phyloP scores from a whole-genome alignment of 768 basidiomycete species.

The Fistulinella prunicolor region DNA sequence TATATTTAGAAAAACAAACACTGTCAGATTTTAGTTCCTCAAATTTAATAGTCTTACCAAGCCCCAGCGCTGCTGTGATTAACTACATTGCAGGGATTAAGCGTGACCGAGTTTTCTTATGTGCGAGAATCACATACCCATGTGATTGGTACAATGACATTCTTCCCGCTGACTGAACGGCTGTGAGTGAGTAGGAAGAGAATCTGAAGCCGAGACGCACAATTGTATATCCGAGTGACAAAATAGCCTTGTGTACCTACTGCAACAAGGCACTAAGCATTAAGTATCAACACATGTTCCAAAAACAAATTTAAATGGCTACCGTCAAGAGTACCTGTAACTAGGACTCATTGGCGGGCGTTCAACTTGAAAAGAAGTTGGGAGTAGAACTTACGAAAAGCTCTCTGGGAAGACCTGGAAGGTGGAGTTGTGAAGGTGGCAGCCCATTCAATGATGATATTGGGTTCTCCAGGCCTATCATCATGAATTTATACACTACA shows the following conservation, averaged over 20 bases:
- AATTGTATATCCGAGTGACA: not conserved
- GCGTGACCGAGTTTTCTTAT: not conserved
- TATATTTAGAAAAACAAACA: not conserved
- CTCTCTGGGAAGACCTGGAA: too few relatives aligned
- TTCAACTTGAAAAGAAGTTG: too few relatives aligned
- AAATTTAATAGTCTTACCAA: constrained; percentile 3
- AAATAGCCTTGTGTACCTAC: not conserved
- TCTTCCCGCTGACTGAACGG: constrained; percentile 5
- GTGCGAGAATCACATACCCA: constrained; percentile 7
- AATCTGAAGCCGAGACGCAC: not conserved
- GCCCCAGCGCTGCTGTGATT: constrained; percentile 2
- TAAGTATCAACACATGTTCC: too few relatives aligned
- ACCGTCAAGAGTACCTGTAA: too few relatives aligned
- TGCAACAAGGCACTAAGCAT: not conserved
- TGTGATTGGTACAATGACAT: constrained; percentile 1
- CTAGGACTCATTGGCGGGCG: too few relatives aligned
- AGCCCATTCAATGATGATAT: too few relatives aligned
- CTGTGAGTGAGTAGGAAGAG: not conserved
- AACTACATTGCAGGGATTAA: not conserved
- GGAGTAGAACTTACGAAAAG: too few relatives aligned
- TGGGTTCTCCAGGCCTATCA: too few relatives aligned
- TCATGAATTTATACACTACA: too few relatives aligned
- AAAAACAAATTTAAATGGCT: too few relatives aligned
- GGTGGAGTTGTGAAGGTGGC: too few relatives aligned
- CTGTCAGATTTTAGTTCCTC: not conserved